Conservation (phyloP, 2,329 filamentous ascomycete genomes). For the Penicillium griseofulvum region DNA sequence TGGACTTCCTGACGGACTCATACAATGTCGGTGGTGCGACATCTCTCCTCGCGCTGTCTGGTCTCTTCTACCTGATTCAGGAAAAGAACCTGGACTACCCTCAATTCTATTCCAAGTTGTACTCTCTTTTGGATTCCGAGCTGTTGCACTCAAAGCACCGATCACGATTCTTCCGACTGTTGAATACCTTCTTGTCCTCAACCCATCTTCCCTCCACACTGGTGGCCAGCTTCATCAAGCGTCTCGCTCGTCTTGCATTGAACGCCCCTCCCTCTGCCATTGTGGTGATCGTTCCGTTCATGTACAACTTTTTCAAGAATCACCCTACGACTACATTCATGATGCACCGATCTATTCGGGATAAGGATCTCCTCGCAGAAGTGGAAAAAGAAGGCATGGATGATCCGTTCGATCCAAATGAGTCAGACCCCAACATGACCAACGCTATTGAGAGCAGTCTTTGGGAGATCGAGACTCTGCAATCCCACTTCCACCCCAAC, state of each 20-base stretch:
- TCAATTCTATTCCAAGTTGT: conserved; percentile 88
- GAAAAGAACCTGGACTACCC: conserved; percentile 95
- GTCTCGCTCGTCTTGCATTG: conserved; percentile 79
- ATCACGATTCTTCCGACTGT: conserved; percentile 84
- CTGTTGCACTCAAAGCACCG: conserved; percentile 92
- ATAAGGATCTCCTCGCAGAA: conserved; percentile 56
- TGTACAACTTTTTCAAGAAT: conserved; percentile 88
- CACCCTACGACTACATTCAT: conserved; percentile 94
- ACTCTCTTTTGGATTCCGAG: conserved; percentile 81
- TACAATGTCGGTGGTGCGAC: conserved; percentile 84
- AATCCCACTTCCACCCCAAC: conserved; percentile 94
- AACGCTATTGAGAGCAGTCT: conserved; percentile 85
- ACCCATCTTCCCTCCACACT: conserved; percentile 88
- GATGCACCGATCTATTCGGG: conserved; percentile 74
- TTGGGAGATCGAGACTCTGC: conserved; percentile 90
- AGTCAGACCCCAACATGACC: conserved; percentile 80
- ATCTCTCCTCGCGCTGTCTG: conserved; percentile 83
- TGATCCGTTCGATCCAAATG: conserved; percentile 75
- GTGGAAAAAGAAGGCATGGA: conserved; percentile 62
- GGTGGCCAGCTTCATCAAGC: conserved; percentile 94
- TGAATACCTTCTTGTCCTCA: conserved; percentile 86
- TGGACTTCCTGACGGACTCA: conserved; percentile 95
- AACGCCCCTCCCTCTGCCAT: conserved; percentile 86
- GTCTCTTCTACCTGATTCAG: conserved; percentile 91
- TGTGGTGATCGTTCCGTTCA: conserved; percentile 84